These are phyloP conservation scores for Mycena pura DNA, from an alignment of 768 basidiomycete genomes.

Conservation along the genomic window DNA sequence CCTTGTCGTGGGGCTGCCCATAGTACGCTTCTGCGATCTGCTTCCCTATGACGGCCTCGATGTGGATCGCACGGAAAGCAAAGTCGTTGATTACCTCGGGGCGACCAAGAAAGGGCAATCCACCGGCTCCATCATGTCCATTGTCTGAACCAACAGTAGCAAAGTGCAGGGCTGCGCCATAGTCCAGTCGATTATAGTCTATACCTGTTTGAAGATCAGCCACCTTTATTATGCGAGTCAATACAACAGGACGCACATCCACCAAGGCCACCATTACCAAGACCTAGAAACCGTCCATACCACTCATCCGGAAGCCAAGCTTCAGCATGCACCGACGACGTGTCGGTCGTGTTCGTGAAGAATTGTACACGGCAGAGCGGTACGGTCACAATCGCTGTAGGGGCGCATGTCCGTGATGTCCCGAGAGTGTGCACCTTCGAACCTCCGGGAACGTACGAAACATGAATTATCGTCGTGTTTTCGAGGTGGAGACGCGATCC, in stretches of 20 bases:
- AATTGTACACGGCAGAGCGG: conserved; percentile 19
- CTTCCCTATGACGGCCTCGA: conserved; percentile 34
- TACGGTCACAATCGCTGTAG: not conserved
- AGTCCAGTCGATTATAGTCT: conserved; percentile 22
- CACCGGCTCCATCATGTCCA: conserved; percentile 32
- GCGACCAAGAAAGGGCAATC: conserved; percentile 24
- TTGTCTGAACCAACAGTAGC: conserved; percentile 32
- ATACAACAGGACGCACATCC: conserved; percentile 15
- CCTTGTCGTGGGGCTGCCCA: conserved; percentile 26
- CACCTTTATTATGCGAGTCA: not conserved
- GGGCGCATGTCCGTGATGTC: not conserved
- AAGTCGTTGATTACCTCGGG: conserved; percentile 36
- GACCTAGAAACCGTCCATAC: conserved; percentile 21
- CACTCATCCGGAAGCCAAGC: conserved; percentile 25
- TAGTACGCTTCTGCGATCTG: conserved; percentile 33
- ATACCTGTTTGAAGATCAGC: conserved; percentile 22
- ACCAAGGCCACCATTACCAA: conserved; percentile 24
- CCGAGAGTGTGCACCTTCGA: conserved; percentile 2
- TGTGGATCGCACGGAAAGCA: conserved; percentile 33
- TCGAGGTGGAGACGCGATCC: conserved; percentile 11
- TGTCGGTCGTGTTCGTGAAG: conserved; percentile 1
- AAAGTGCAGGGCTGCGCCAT: conserved; percentile 30
- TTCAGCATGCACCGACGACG: conserved; percentile 14
- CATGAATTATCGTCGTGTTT: conserved; percentile 15
- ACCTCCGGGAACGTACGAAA: conserved; percentile 12